phyloP scores from a whole-genome alignment of 371 early-diverging fungal genomes.

The Mortierella sp. region DNA sequence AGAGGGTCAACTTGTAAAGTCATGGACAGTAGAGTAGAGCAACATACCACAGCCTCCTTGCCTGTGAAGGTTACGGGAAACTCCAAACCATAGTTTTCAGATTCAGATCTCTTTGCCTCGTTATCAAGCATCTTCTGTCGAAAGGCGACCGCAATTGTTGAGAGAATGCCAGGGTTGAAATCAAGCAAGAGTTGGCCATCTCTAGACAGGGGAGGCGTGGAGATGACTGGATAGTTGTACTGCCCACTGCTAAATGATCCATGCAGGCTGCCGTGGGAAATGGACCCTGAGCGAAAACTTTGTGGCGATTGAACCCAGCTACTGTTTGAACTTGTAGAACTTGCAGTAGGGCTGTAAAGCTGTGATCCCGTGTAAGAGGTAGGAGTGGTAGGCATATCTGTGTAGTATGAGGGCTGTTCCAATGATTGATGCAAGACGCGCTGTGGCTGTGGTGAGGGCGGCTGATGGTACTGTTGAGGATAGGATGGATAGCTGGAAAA shows the following conservation, averaged over 20 bases:
- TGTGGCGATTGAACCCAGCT: slow-evolving; percentile 31
- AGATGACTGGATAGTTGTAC: neutral
- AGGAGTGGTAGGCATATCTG: slow-evolving; percentile 5
- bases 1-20: neutral
- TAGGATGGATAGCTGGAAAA: neutral
- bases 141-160: slow-evolving; percentile 51
- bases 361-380: slow-evolving; percentile 13
- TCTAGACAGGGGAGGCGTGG: slow-evolving; percentile 9
- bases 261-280: slow-evolving; percentile 9
- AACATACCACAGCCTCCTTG: slow-evolving; percentile 82
- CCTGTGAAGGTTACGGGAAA: slow-evolving; percentile 86
- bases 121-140: slow-evolving; percentile 49
- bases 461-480: slow-evolving; percentile 4
- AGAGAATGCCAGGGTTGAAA: slow-evolving; percentile 48
- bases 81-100: slow-evolving; percentile 77
- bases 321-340: neutral
- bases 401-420: slow-evolving; percentile 10
- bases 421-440: neutral
- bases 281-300: slow-evolving; percentile 5
- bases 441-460: slow-evolving; percentile 1
- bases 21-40: neutral
- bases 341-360: slow-evolving; percentile 5
- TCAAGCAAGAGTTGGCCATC: slow-evolving; percentile 37
- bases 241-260: slow-evolving; percentile 18
- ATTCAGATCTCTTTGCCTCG: slow-evolving; percentile 42